Evolutionary conservation across 148 eudicot species (phyloP).

Genomic region (Suaeda aralocaspica): DNA sequence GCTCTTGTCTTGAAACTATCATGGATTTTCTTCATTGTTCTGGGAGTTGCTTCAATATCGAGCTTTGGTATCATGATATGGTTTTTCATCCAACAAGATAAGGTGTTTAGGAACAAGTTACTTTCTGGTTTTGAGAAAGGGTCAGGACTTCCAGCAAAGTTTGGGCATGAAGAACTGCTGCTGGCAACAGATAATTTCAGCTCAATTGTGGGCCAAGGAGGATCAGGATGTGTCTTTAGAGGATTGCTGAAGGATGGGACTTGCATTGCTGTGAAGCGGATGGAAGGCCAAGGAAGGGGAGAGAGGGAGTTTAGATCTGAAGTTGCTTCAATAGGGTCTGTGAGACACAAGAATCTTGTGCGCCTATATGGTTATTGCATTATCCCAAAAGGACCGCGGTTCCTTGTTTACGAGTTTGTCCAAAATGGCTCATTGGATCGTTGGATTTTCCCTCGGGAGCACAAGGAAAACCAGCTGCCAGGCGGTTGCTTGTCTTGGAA

Average conservation of each 20-base stretch:
- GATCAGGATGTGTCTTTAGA: conserved; percentile 58
- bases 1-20: conserved; percentile 30
- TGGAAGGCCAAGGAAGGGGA: conserved; percentile 41
- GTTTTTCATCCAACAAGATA: conserved; percentile 1
- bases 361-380: conserved; percentile 53
- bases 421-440: conserved; percentile 62
- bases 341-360: conserved; percentile 55
- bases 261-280: conserved; percentile 59
- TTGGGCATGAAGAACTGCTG: conserved; percentile 43
- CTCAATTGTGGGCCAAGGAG: conserved; percentile 47
- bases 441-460: conserved; percentile 55
- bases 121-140: conserved; percentile 27
- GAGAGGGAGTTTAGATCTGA: conserved; percentile 60
- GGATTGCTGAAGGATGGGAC: conserved; percentile 62
- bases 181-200: conserved; percentile 59
- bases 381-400: conserved; percentile 40
- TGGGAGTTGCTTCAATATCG: conserved; percentile 36
- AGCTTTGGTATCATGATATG: conserved; percentile 31
- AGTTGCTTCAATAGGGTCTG: conserved; percentile 56
- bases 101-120: conserved; percentile 19
- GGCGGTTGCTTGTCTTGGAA: conserved; percentile 66
- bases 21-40: conserved; percentile 40
- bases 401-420: conserved; percentile 60
- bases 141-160: conserved; percentile 57
- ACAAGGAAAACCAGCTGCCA: not conserved